Conservation (phyloP, 768 basidiomycete genomes). For the Dacryopinax primogenitus region DNA sequence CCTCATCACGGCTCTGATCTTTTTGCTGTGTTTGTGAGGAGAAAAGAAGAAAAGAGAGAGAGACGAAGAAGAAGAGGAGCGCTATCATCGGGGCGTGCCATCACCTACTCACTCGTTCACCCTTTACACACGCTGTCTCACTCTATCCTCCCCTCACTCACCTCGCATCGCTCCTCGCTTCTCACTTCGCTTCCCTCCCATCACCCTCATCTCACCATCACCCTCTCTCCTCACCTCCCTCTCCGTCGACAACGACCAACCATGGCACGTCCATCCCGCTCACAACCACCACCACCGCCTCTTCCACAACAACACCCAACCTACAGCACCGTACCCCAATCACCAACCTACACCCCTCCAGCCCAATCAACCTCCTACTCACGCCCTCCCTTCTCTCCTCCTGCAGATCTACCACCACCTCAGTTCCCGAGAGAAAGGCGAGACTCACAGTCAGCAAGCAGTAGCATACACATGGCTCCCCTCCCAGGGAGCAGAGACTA, state of each 20-base stretch:
- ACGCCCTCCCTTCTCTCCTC: background rate
- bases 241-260: background rate
- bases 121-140: no score
- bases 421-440: background rate
- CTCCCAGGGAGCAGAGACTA: constrained; percentile 3
- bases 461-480: constrained; percentile 1
- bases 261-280: background rate
- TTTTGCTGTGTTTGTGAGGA: no score
- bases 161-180: no score
- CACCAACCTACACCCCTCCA: constrained; percentile 3
- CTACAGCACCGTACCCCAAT: background rate
- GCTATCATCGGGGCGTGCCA: no score
- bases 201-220: background rate
- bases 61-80: no score
- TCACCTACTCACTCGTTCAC: no score
- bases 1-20: no score
- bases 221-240: background rate
- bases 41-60: no score
- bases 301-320: background rate
- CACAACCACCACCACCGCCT: background rate
- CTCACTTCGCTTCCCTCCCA: no score
- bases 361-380: background rate
- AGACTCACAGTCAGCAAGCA: background rate
- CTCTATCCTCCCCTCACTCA: no score
- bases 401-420: background rate